These are phyloP conservation scores for Trichoderma semiorbis DNA, from an alignment of 2,329 filamentous ascomycete species.

Conservation along the genomic window DNA sequence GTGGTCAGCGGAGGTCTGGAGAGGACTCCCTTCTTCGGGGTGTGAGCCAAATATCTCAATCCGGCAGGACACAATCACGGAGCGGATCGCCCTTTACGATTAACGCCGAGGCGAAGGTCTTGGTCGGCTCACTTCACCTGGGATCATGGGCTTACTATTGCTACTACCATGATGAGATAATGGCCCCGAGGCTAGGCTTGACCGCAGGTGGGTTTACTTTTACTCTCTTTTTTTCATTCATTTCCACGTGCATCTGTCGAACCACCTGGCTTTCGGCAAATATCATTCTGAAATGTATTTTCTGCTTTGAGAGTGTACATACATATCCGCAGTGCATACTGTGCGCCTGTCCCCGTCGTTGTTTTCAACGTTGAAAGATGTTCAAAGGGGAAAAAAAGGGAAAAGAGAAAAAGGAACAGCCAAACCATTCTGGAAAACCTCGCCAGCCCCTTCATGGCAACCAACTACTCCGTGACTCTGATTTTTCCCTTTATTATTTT, in stretches of 20 bases:
- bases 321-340: not conserved
- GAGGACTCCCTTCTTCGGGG: not conserved
- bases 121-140: not conserved
- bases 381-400: not conserved
- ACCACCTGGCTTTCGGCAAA: not conserved
- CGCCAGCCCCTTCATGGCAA: not conserved
- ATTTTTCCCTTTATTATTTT: not conserved
- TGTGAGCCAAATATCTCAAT: constrained; percentile 7
- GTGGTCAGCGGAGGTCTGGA: not conserved
- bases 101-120: constrained; percentile 6
- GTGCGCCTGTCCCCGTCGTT: not conserved
- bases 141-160: not conserved
- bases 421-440: not conserved
- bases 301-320: constrained; percentile 6
- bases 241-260: not conserved
- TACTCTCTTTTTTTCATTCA: not conserved
- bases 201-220: not conserved
- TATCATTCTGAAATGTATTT: not conserved
- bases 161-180: not conserved
- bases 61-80: constrained; percentile 11
- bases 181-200: not conserved
- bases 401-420: not conserved
- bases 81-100: not conserved
- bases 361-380: not conserved
- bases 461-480: not conserved